A percentile compares a stretch with the other conserved stretches of the same genome.
phyloP scores from a whole-genome alignment of 257 asterid species.

The Ehretia macrophylla region DNA sequence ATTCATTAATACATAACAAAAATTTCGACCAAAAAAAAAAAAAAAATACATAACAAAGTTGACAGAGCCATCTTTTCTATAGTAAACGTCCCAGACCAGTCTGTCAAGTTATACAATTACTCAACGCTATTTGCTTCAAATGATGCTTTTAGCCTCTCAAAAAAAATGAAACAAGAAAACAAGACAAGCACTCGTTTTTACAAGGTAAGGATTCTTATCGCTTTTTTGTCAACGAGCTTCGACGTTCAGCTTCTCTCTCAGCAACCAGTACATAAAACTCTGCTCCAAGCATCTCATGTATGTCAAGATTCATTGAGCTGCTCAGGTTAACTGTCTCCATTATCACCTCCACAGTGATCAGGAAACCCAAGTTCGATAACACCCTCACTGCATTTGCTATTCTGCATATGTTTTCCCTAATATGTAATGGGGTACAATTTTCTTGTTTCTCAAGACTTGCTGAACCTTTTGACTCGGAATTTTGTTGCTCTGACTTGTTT shows the following conservation, averaged over 20 bases:
- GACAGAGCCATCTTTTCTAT: not conserved
- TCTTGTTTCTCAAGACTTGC: constrained; percentile 29
- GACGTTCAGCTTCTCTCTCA: constrained; percentile 76
- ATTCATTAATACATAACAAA: no score
- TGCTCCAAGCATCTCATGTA: constrained; percentile 85
- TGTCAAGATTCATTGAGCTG: constrained; percentile 43
- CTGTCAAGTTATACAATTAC: not conserved
- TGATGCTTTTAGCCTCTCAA: not conserved
- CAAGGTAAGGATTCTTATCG: constrained; percentile 19
- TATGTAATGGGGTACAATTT: constrained; percentile 45
- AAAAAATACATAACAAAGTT: no score
- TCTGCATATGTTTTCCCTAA: constrained; percentile 69
- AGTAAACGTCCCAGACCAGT: not conserved
- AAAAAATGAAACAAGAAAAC: not conserved
- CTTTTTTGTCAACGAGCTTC: constrained; percentile 40
- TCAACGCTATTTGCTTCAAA: not conserved
- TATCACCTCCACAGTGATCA: constrained; percentile 52
- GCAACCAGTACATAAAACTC: constrained; percentile 81
- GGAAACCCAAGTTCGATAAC: constrained; percentile 65
- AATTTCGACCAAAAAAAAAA: no score
- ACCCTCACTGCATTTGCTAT: constrained; percentile 76
- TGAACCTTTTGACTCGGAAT: constrained; percentile 20
- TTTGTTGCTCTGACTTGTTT: constrained; percentile 42
- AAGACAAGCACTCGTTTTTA: not conserved
- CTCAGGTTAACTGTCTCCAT: constrained; percentile 53